These are phyloP conservation scores for Rosa hybrid DNA, from an alignment of 331 rosid genomes.

Conservation along the genomic window DNA sequence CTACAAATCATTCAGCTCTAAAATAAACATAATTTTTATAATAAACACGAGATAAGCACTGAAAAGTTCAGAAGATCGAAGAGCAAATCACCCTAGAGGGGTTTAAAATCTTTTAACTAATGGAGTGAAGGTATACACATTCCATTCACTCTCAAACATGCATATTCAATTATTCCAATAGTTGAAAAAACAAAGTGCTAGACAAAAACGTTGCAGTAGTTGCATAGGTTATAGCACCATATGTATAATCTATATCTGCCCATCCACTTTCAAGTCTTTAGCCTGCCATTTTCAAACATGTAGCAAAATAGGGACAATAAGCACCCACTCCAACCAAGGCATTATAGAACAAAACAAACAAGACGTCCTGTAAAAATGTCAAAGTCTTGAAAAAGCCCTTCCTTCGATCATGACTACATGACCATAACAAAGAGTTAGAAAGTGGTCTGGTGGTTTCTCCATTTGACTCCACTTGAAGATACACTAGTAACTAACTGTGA, in stretches of 20 bases:
- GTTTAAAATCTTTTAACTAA: neutral
- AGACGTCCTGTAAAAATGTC: neutral
- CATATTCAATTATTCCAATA: neutral
- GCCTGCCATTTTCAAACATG: slow-evolving; percentile 8
- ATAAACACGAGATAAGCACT: neutral
- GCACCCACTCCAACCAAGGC: slow-evolving; percentile 23
- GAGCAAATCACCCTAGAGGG: neutral
- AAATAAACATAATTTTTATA: neutral
- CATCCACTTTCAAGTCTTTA: neutral
- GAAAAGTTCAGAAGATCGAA: neutral
- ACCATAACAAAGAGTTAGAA: neutral
- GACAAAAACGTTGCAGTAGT: slow-evolving; percentile 1
- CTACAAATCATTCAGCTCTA: neutral
- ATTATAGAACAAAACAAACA: neutral
- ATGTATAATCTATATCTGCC: neutral
- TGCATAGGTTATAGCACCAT: slow-evolving; percentile 14
- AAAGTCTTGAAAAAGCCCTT: neutral
- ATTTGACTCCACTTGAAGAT: neutral
- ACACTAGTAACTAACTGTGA: neutral
- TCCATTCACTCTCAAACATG: neutral
- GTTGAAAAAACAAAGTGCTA: neutral
- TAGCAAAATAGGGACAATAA: slow-evolving; percentile 2
- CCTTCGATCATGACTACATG: slow-evolving; percentile 9
- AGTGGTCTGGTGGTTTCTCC: slow-evolving; percentile 4
- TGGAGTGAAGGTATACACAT: neutral